Evolutionary conservation across 805 yeast species (phyloP).

Genomic region (Cyberlindnera saturnus): DNA sequence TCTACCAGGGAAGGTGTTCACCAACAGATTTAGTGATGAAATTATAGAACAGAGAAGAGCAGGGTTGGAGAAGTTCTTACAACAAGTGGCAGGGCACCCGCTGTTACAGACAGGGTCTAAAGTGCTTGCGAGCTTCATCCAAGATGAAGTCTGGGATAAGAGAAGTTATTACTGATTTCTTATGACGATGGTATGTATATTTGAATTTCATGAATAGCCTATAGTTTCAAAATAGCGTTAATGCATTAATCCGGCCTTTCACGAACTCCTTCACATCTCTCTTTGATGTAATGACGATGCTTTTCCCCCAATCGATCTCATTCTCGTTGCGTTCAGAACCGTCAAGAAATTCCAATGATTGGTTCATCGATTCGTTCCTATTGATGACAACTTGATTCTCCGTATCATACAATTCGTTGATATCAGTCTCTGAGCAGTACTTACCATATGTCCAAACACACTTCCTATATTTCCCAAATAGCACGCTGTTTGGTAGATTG

Average conservation of each 20-base stretch:
- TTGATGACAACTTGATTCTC: slow-evolving; percentile 13
- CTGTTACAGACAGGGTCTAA: slow-evolving; percentile 81
- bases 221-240: slow-evolving; percentile 29
- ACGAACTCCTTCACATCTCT: slow-evolving; percentile 37
- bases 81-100: slow-evolving; percentile 87
- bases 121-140: slow-evolving; percentile 75
- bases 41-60: slow-evolving; percentile 77
- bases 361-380: slow-evolving; percentile 25
- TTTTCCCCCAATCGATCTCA: slow-evolving; percentile 26
- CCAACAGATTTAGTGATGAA: slow-evolving; percentile 66
- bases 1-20: slow-evolving; percentile 81
- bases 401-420: background rate
- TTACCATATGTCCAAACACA: slow-evolving; percentile 20
- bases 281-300: slow-evolving; percentile 16
- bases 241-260: slow-evolving; percentile 30
- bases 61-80: slow-evolving; percentile 77
- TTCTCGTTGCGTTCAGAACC: slow-evolving; percentile 18
- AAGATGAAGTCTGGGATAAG: slow-evolving; percentile 73
- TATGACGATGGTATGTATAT: background rate
- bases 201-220: too few relatives aligned
- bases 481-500: slow-evolving; percentile 44
- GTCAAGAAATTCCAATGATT: background rate
- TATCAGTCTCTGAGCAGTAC: background rate
- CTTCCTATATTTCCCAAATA: slow-evolving; percentile 48
- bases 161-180: slow-evolving; percentile 8